These are phyloP conservation scores for Mycena galericulata DNA, from an alignment of 768 basidiomycete genomes.

Conservation along the genomic window DNA sequence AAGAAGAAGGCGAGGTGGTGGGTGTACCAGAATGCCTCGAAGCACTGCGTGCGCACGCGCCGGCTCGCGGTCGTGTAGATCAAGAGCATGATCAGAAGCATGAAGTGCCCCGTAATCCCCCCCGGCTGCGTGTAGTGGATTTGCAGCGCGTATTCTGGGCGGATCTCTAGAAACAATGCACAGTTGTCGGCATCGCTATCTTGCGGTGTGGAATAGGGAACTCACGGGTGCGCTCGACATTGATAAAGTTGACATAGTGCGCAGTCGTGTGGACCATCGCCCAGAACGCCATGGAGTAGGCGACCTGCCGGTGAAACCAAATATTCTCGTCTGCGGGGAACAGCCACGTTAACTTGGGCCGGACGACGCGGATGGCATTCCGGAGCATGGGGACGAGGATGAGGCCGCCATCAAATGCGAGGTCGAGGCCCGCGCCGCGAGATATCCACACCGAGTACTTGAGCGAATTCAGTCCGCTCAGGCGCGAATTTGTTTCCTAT, in stretches of 20 bases:
- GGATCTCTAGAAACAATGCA: constrained; percentile 69
- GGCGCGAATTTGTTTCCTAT: constrained; percentile 70
- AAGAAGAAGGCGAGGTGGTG: constrained; percentile 96
- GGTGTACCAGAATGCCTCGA: constrained; percentile 98
- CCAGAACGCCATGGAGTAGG: constrained; percentile 95
- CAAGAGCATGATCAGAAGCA: constrained; percentile 92
- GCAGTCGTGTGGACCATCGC: constrained; percentile 92
- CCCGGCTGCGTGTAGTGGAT: constrained; percentile 92
- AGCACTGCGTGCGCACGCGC: constrained; percentile 89
- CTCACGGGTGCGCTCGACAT: constrained; percentile 88
- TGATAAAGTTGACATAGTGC: constrained; percentile 94
- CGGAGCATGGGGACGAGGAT: constrained; percentile 92
- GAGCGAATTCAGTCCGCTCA: constrained; percentile 83
- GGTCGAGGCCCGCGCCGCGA: constrained; percentile 90
- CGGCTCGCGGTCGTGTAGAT: constrained; percentile 93
- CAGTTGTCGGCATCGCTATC: not conserved
- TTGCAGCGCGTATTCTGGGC: constrained; percentile 77
- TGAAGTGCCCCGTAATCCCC: constrained; percentile 93
- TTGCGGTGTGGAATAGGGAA: constrained; percentile 29
- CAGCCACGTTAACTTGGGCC: constrained; percentile 83
- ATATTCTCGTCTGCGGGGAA: constrained; percentile 95
- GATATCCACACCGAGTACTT: constrained; percentile 90
- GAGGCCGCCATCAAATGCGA: constrained; percentile 89
- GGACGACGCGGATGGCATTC: constrained; percentile 85
- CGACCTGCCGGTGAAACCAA: constrained; percentile 96